Evolutionary conservation across 1,139 yeast genomes (phyloP).

Genomic region (Diutina catenulata): DNA sequence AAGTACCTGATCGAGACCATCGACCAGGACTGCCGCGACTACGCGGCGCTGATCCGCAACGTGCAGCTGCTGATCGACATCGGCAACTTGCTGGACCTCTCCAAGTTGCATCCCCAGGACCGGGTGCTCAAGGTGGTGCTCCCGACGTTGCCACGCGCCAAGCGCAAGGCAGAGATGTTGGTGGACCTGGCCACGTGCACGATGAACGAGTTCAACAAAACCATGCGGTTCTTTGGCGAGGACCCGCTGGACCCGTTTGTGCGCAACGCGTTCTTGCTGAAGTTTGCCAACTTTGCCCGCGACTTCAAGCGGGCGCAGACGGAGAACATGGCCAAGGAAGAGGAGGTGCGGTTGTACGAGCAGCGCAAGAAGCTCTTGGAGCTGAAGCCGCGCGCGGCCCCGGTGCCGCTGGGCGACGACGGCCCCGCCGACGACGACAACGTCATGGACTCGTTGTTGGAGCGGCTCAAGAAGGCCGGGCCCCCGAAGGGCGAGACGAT

Average conservation of each 20-base stretch:
- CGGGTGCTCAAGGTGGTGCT: conserved; percentile 48
- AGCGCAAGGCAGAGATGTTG: conserved; percentile 52
- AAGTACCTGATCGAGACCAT: conserved; percentile 61
- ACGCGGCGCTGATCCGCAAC: conserved; percentile 45
- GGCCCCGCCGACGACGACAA: conserved; percentile 21
- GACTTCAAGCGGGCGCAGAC: conserved; percentile 69
- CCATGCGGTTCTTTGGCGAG: conserved; percentile 71
- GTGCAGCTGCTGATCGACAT: conserved; percentile 63
- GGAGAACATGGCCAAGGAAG: conserved; percentile 72
- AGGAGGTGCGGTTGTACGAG: conserved; percentile 66
- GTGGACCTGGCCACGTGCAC: conserved; percentile 53
- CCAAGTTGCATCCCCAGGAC: conserved; percentile 67
- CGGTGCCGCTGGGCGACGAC: not conserved
- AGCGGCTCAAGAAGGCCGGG: conserved; percentile 64
- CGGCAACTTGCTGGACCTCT: conserved; percentile 66
- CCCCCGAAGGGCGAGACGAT: conserved; percentile 63
- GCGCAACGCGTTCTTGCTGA: conserved; percentile 56
- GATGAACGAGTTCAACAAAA: conserved; percentile 52
- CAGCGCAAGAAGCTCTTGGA: conserved; percentile 39
- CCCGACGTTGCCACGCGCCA: conserved; percentile 57
- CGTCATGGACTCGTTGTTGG: conserved; percentile 66
- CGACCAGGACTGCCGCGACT: conserved; percentile 48
- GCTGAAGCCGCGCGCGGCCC: not conserved
- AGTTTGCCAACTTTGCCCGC: conserved; percentile 58
- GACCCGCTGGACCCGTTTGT: conserved; percentile 61